Evolutionary conservation across 2,329 filamentous ascomycete species (phyloP), one percentile per base, ranked within the genome.

Genomic region (Paraphaeosphaeria minitans): DNA sequence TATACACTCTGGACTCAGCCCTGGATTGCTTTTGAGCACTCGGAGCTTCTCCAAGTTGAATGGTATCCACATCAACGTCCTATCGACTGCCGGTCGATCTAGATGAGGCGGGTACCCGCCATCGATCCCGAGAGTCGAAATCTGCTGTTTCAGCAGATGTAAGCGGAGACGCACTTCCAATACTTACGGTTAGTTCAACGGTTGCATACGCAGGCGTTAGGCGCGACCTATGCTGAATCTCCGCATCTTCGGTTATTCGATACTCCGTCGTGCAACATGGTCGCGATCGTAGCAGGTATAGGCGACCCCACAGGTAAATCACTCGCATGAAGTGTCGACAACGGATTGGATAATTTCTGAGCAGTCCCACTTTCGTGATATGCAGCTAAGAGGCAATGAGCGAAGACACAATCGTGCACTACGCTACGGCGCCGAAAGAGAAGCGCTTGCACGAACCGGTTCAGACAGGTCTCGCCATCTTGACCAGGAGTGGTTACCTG

Each of bases 391-490:
- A 46, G 43, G 45, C 16, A 53, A n/a, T 56, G 53, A 21, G 31
- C 50, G 22, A 49, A 37, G 33, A 55, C 52, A 52, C 33, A n/a
- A 19, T 43, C 47, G 37, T 53, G 63, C 60, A 52, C 51, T 21
- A 63, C 58, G 14, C 12, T 31, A 35, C 50, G 16, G 27, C 50
- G 53, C 58, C 47, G 59, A 66, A 65, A 51, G 33, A 61, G 60
- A 61, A 47, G 57, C 53, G 58, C 60, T 64, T 66, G 66, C 62
- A 63, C 62, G 56, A 56, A 63, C 57, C 55, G 59, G 63, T 51
- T 56, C 55, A 68, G 63, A 66, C 63, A 66, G 48, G 35, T 56
- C 50, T 61, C 66, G 59, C 67, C 61, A 21, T 41, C 65, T 63
- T 60, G 37, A 58, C 56, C 22, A 10, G 39, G 57, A 57, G 55